phyloP scores from a whole-genome alignment of 352 stramenopile genomes.

The Phytopythium helicoides region DNA sequence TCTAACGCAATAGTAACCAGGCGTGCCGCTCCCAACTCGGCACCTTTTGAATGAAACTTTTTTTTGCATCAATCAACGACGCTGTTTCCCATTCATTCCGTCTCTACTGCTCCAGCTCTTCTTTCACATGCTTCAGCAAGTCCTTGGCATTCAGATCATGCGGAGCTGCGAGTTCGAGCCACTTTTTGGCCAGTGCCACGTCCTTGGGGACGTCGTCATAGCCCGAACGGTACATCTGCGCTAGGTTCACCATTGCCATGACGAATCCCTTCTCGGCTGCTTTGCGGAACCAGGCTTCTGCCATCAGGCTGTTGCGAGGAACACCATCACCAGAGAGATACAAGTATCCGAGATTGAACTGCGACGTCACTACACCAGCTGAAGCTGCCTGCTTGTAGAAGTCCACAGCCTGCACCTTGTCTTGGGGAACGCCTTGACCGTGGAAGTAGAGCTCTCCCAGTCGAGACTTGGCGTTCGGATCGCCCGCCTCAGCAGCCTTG shows the following conservation, averaged over 20 bases:
- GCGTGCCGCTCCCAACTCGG: too few species aligned
- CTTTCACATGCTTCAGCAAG: slow-evolving; percentile 41
- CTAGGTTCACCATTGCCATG: slow-evolving; percentile 88
- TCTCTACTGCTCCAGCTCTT: slow-evolving; percentile 5
- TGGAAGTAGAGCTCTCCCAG: slow-evolving; percentile 76
- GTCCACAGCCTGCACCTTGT: slow-evolving; percentile 52
- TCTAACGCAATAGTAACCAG: too few species aligned
- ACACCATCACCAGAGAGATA: slow-evolving; percentile 70
- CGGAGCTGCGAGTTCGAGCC: slow-evolving; percentile 71
- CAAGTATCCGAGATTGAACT: slow-evolving; percentile 80
- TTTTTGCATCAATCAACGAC: not conserved
- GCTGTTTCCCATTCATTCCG: too few species aligned
- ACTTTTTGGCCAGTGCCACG: slow-evolving; percentile 59
- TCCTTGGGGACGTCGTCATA: slow-evolving; percentile 68
- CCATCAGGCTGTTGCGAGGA: slow-evolving; percentile 47
- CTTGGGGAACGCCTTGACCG: slow-evolving; percentile 44
- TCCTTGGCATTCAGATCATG: slow-evolving; percentile 80
- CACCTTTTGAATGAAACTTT: not conserved
- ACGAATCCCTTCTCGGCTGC: slow-evolving; percentile 79
- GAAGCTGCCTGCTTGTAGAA: slow-evolving; percentile 70
- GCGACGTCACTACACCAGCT: slow-evolving; percentile 52
- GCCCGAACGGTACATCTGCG: slow-evolving; percentile 78
- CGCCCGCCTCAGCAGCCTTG: slow-evolving; percentile 70
- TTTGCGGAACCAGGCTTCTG: slow-evolving; percentile 69
- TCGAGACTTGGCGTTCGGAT: slow-evolving; percentile 69